Base-by-base conservation (phyloP, 2,329 filamentous ascomycete genomes). In the Zymoseptoria brevis region DNA sequence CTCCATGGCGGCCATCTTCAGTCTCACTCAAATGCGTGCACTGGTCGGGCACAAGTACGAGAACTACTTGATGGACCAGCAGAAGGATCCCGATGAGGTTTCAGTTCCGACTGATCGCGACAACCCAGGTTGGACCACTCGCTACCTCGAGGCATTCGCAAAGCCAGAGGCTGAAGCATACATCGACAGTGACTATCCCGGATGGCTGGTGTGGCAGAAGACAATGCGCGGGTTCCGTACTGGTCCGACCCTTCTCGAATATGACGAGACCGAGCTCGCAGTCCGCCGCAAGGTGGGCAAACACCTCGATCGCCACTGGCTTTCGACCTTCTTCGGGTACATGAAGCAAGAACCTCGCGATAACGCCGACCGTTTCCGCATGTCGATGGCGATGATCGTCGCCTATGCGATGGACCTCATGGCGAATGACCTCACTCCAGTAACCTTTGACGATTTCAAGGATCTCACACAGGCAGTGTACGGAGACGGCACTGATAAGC, bases 321-420 rank as follows among this genome's bases (percentile, higher is more conserved):
- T 96, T 66, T 83, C 83, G 50, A 87, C 87, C 55, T 93, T 87
- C 74, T 99, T 99, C 69, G 88, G 87, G 22, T 97, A 93, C 71
- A 83, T 97, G 77, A 97, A 96, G 76, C 94, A 97, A 74, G 93
- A 97, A 73, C 93, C 94, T 2, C 86, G 93, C 51, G 93, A 97
- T 71, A 75, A 84, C 0, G 82, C 82, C 4, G 93, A 99, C 72
- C 84, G 93, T 56, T 97, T 99, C 78, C 84, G 92, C 57, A 92
- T 96, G 81, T 86, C 87, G 35, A 92, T 88, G 69, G 88, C 90
- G 0, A 88, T 95, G 73, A 82, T 96, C 66, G 79, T 99, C 48
- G 89, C 93, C 71, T 90, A 96, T 70, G 84, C 90, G 0, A 95
- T 99, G 68, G 91, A 96, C 66, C 80, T 99, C 26, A 88, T 96